Evolutionary conservation across 345 rosid species (phyloP), one percentile per base, ranked within the genome.

Genomic region (Lenwebbia sp.): DNA sequence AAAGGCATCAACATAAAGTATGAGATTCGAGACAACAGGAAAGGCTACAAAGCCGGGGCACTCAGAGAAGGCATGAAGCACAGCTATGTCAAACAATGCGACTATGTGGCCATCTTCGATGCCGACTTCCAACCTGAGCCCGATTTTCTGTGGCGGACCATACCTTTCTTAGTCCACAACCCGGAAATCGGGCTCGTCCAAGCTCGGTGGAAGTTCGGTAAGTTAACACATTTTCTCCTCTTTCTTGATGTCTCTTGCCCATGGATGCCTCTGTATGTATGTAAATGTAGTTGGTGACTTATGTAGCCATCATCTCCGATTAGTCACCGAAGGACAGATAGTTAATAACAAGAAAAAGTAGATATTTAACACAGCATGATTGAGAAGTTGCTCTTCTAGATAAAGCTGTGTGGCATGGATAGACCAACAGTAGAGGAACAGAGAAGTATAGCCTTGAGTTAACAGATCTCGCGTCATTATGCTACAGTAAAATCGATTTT

Each of bases 201-300:
- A 84, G 92, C 99, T 40, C 98, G 99, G 4, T 96, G 99, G 99
- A 94, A 92, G 91, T 96, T 94, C 57, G 98, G 99, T 96, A 92
- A 65, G 11, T 1, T 12, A 9, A 8, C 5, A 30, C 81, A 19
- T 70, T 4, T 65, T 70, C 78, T 70, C 47, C 40, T 70, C 25
- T 54, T 82, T 15, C 55, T 51, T 26, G 40, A 5, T n/a, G 37
- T 28, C 84, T 82, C 84, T 83, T 65, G 25, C 41, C 44, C 3
- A 30, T 19, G 4, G 41, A 17, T 70, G 78, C 6, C 41, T 30
- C 8, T 30, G 44, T 65, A 4, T 37, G 25, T 17, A 65, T 10
- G 14, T 65, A 41, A 65, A 65, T 17, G 76, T 37, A 17, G 44
- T 65, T 33, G 76, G 13, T 17, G 76, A 65, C 44, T 65, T 33